phyloP scores from a whole-genome alignment of 306 rosid species.

The Arachis hypogaea region DNA sequence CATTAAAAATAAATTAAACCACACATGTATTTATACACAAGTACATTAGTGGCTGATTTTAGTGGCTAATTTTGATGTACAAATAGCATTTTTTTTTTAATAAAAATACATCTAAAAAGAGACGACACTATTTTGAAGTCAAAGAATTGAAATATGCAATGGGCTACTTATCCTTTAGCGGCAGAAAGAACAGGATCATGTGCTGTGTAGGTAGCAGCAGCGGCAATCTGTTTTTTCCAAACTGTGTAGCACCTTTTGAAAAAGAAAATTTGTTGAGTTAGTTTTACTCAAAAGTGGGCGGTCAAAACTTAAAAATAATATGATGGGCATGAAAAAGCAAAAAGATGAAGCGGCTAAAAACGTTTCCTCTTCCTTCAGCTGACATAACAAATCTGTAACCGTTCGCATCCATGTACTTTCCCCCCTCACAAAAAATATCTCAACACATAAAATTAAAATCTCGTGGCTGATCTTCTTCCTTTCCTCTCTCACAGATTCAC shows the following conservation, averaged over 20 bases:
- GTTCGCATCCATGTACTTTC: not conserved
- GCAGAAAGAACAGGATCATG: not conserved
- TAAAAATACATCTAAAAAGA: too few species aligned
- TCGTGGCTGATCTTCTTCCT: not conserved
- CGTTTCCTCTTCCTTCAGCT: not conserved
- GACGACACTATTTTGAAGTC: too few species aligned
- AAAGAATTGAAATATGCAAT: too few species aligned
- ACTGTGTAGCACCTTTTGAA: too few species aligned
- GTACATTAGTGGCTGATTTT: too few species aligned
- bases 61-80: too few species aligned
- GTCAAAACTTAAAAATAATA: not conserved
- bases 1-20: too few species aligned
- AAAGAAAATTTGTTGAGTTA: not conserved
- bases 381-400: not conserved
- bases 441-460: not conserved
- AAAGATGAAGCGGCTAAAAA: not conserved
- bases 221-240: not conserved
- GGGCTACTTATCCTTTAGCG: too few species aligned
- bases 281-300: constrained; percentile 1
- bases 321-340: not conserved
- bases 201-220: not conserved
- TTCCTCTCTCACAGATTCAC: not conserved
- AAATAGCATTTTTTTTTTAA: too few species aligned
- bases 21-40: too few species aligned
- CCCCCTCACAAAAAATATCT: not conserved